Evolutionary conservation across 208 protist genomes (phyloP).

Genomic region (Naegleria fowleri): DNA sequence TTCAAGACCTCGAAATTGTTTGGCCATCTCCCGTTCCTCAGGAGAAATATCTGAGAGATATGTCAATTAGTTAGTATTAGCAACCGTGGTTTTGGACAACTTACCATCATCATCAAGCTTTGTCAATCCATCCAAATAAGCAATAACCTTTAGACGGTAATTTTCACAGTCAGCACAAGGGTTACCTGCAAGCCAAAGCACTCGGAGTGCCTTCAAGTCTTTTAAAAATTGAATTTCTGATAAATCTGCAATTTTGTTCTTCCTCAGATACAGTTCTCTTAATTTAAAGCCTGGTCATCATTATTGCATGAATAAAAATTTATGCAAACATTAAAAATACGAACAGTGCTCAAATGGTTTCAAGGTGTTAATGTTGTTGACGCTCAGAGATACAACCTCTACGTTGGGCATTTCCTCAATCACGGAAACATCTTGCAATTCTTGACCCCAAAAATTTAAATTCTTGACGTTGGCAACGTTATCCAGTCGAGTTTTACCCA

Average conservation of each 20-base stretch:
- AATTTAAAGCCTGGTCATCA: neutral
- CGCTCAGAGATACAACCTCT: slow-evolving; percentile 69
- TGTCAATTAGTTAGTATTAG: neutral
- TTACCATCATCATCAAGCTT: slow-evolving; percentile 71
- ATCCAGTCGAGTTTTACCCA: slow-evolving; percentile 71
- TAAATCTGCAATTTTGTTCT: slow-evolving; percentile 71
- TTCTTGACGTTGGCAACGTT: slow-evolving; percentile 67
- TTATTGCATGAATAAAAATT: no score
- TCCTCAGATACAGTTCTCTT: slow-evolving; percentile 80
- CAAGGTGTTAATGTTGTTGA: slow-evolving; percentile 70
- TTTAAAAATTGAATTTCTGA: slow-evolving; percentile 64
- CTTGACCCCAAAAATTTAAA: slow-evolving; percentile 78
- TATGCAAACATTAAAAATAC: neutral
- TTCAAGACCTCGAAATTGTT: neutral
- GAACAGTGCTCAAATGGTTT: slow-evolving; percentile 59
- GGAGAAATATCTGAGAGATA: neutral
- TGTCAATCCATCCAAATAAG: slow-evolving; percentile 65
- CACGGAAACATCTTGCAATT: slow-evolving; percentile 67
- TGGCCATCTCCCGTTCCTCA: neutral
- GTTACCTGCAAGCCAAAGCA: slow-evolving; percentile 84
- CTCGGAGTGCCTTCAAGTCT: slow-evolving; percentile 58
- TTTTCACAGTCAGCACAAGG: slow-evolving; percentile 66
- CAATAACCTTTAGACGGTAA: slow-evolving; percentile 74
- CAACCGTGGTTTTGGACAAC: neutral
- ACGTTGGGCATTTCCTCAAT: slow-evolving; percentile 60